Conservation (phyloP, 495 filamentous ascomycete species). For the Xylaria grammica region DNA sequence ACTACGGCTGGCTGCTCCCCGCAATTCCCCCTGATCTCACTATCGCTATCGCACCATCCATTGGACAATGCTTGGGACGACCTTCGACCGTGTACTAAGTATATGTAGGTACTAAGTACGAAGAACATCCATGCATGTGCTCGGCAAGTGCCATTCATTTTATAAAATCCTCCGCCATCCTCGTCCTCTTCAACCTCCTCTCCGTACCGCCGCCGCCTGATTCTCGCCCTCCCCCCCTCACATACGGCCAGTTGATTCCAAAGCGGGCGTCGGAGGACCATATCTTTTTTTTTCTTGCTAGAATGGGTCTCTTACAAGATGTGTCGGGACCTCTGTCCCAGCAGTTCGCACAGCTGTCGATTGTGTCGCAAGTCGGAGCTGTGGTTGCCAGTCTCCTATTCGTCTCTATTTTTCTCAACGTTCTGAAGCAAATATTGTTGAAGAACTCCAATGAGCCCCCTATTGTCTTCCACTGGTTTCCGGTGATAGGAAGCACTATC, state of each 20-base stretch:
- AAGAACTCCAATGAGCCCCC: conserved; percentile 76
- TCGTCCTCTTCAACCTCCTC: neutral
- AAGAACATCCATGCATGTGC: neutral
- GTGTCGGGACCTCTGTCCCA: conserved; percentile 50
- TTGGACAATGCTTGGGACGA: conserved; percentile 5
- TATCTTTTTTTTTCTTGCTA: conserved; percentile 20
- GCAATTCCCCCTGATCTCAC: conserved; percentile 11
- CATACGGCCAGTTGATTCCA: conserved; percentile 6
- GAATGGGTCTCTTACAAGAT: conserved; percentile 59
- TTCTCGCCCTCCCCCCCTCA: neutral
- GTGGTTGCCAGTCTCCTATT: conserved; percentile 52
- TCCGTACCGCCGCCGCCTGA: neutral
- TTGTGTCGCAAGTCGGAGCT: conserved; percentile 52
- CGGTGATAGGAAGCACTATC: conserved; percentile 77
- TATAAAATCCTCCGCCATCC: conserved; percentile 19
- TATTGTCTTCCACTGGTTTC: conserved; percentile 84
- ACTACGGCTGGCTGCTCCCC: neutral
- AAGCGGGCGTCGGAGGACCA: conserved; percentile 16
- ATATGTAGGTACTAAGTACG: neutral
- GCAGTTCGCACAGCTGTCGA: conserved; percentile 47
- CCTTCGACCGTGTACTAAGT: neutral
- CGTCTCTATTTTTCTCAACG: conserved; percentile 66
- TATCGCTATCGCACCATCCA: conserved; percentile 5
- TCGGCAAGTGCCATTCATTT: conserved; percentile 8
- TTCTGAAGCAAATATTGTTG: conserved; percentile 70